Evolutionary conservation across 176 grass and related monocot species (phyloP), one percentile per base, ranked within the genome.

Genomic region (Chloris gayana): DNA sequence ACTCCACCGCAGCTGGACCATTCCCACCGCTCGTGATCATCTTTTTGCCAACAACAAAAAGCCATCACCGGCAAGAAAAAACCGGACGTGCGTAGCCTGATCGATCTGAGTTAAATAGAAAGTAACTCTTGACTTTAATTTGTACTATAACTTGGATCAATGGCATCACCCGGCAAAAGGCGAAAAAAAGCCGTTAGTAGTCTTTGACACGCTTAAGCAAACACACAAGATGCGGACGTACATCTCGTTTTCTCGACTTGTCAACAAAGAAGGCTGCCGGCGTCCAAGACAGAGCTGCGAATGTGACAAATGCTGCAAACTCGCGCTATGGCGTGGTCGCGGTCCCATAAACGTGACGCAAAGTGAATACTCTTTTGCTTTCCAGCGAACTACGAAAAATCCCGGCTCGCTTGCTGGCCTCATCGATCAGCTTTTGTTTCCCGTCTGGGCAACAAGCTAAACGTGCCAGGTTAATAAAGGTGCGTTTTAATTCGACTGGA

Each of bases 1-100:
- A 22, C 79, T 22, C 6, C 27, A 56, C 51, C 6, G 47, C 56
- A 72, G 68, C n/a, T n/a, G n/a, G 68, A 72, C 79, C 68, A 51
- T 60, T 27, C 57, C 24, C 24, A 27, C 57, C 41, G 11, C 39
- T 44, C 41, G 41, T 44, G 41, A 44, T 13, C 41, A 24, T 13
- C 24, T 26, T 1, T 4, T 13, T 57, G 18, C 44, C 34, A 18
- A 53, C 18, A 29, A 53, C 18, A 46, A 15, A 53, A 51, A 53
- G 45, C 6, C 51, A 59, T 27, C n/a, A n/a, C n/a, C n/a, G n/a
- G n/a, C n/a, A n/a, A n/a, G n/a, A n/a, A n/a, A n/a, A n/a, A n/a
- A n/a, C n/a, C n/a, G n/a, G n/a, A n/a, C n/a, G n/a, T n/a, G n/a
- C n/a, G n/a, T n/a, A n/a, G n/a, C n/a, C n/a, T n/a, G n/a, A n/a